phyloP scores from a whole-genome alignment of 129 eudicot species.

The Centella asiatica region DNA sequence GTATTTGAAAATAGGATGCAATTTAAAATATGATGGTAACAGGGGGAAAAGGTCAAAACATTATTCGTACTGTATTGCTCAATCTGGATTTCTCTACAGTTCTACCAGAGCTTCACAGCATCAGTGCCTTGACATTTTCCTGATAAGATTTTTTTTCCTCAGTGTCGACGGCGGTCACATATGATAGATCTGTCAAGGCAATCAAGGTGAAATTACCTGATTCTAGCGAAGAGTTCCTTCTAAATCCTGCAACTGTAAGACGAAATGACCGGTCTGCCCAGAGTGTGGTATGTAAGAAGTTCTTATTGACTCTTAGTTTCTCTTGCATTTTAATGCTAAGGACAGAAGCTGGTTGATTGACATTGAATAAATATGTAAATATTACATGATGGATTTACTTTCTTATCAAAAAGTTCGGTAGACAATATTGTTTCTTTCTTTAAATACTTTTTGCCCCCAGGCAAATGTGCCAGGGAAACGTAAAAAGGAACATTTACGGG shows the following conservation, averaged over 20 bases:
- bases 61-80: background rate
- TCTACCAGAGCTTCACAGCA: background rate
- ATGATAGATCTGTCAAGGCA: constrained; percentile 77
- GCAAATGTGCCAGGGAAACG: no score
- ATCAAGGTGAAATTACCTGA: constrained; percentile 94
- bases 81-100: background rate
- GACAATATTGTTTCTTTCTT: no score
- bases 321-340: background rate
- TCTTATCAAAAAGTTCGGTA: no score
- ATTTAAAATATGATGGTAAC: background rate
- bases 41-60: background rate
- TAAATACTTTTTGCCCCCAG: no score
- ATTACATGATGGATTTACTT: no score
- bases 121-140: background rate
- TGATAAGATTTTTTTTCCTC: constrained; percentile 16
- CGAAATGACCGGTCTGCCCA: constrained; percentile 97
- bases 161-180: constrained; percentile 96
- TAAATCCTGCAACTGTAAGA: constrained; percentile 96
- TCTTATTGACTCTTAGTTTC: background rate
- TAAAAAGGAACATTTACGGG: no score
- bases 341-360: background rate
- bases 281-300: constrained; percentile 76
- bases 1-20: background rate
- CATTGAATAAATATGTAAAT: no score
- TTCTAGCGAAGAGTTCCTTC: constrained; percentile 83